phyloP scores from a whole-genome alignment of 805 yeast species.

The Wickerhamomyces queroliae region DNA sequence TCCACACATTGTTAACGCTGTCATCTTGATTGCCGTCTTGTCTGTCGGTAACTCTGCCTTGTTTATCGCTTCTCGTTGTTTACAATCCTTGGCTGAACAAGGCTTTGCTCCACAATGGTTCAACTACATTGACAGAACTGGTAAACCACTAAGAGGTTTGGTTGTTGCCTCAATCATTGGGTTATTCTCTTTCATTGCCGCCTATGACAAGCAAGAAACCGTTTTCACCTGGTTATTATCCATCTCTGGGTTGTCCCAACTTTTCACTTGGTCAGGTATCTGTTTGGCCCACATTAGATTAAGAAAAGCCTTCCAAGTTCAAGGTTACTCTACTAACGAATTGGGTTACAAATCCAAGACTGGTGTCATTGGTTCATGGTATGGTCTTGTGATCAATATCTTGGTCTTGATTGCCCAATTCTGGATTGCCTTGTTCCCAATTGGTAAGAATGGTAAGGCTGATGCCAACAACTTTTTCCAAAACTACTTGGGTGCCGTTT shows the following conservation, averaged over 20 bases:
- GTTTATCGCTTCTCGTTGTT: constrained; percentile 66
- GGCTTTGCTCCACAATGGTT: constrained; percentile 56
- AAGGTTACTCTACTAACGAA: constrained; percentile 45
- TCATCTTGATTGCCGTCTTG: constrained; percentile 63
- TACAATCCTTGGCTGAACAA: constrained; percentile 64
- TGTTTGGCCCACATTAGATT: constrained; percentile 53
- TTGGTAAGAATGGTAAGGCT: constrained; percentile 35
- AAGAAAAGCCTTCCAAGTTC: constrained; percentile 50
- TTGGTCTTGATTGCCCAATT: constrained; percentile 54
- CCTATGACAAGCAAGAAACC: constrained; percentile 48
- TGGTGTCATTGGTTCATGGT: constrained; percentile 49
- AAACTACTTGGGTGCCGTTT: constrained; percentile 44
- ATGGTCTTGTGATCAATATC: constrained; percentile 41
- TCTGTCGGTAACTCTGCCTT: constrained; percentile 77
- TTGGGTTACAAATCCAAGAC: constrained; percentile 46
- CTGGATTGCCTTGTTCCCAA: constrained; percentile 61
- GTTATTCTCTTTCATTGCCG: constrained; percentile 61
- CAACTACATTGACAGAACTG: constrained; percentile 49
- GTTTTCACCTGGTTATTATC: constrained; percentile 64
- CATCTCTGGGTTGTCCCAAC: constrained; percentile 53
- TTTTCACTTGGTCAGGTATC: constrained; percentile 59
- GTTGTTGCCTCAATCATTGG: constrained; percentile 47
- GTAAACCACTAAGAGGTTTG: constrained; percentile 57
- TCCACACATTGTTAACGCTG: constrained; percentile 71
- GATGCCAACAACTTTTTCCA: constrained; percentile 43